Evolutionary conservation across 2,329 filamentous ascomycete genomes (phyloP), one percentile per base, ranked within the genome.

Genomic region (Sphaerulina musiva): DNA sequence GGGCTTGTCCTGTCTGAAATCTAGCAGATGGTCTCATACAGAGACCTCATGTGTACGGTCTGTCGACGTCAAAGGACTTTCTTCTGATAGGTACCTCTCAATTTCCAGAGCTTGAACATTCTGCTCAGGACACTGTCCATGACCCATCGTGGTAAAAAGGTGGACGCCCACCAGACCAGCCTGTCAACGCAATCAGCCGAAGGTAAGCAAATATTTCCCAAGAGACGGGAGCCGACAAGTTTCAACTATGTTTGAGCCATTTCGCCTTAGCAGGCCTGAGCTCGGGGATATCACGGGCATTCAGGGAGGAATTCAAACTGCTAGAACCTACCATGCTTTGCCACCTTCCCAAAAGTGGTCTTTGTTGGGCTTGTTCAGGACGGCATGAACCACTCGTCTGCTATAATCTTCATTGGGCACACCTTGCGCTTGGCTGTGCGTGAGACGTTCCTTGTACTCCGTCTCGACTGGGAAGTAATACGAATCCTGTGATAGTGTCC

Each of bases 381-480:
- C 71, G 61, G 81, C 74, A 7, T 67, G 67, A 4, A 82, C 80
- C 2, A 83, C 80, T 38, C 73, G 75, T 51, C 70, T 68, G 12
- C 81, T 81, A 66, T 83, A 84, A 23, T 68, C 67, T 43, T 77
- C 71, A 44, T 76, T 76, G 29, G 76, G 69, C 72, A 82, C 79
- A 20, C 76, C 73, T 9, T 70, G 70, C 32, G 77, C 72, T 63
- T 83, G 80, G 59, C 76, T 79, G 61, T 83, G 76, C 49, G 69
- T 74, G 51, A 79, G 67, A 8, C 81, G 72, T 44, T 72, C 67
- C 53, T 73, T 68, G 62, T 82, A 83, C 54, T 80, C 75, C 4
- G 68, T 69, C 41, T 75, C 70, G 32, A 83, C 70, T 0, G 79
- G 77, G 20, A 74, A 59, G 63, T 81, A 83, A 20, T 80, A 69